Evolutionary conservation across 2,329 filamentous ascomycete genomes (phyloP), one percentile per base, ranked within the genome.

Genomic region (Aspergillus sp.): DNA sequence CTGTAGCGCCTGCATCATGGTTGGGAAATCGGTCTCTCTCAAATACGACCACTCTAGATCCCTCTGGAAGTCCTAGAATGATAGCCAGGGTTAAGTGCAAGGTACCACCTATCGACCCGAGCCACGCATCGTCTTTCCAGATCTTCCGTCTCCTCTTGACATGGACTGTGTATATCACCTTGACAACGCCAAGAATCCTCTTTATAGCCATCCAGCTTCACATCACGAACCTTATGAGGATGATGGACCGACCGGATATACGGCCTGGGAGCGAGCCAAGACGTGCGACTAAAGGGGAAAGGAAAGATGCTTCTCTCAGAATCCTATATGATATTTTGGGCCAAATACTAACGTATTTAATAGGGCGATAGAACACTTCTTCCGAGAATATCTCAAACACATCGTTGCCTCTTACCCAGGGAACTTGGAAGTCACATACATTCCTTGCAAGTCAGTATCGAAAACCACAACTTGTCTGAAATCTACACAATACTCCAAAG

Each of bases 381-480:
- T 61, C 25, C 42, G 55, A 19, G 25, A 44, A 19, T 61, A 58
- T 11, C 59, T 61, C 1, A 7, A 51, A 32, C 32, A 17, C 42
- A 52, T 42, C 25, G 42, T 61, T 6, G 50, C 41, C 13, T 15
- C 25, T 8, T 41, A 44, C 23, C 55, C 59, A 2, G 19, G 50
- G 3, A 38, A 55, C 7, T n/a, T 61, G 2, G 38, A 58, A 39
- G 13, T 61, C 41, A 38, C 44, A 19, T 61, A 61, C 51, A 44
- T 61, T 10, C 59, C 59, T 8, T 61, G 59, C 25, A 32, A 56
- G 4, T 54, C 55, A 15, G 58, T 58, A 4, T 51, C 38, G 6
- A 55, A 51, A 17, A 56, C 55, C 36, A 58, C 27, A 8, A 58
- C 56, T 27, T 17, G 4, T 25, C 42, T 61, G 38, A 51, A 30